Base-by-base conservation (phyloP, 2,329 filamentous ascomycete genomes). In the Karstenula rhodostoma region DNA sequence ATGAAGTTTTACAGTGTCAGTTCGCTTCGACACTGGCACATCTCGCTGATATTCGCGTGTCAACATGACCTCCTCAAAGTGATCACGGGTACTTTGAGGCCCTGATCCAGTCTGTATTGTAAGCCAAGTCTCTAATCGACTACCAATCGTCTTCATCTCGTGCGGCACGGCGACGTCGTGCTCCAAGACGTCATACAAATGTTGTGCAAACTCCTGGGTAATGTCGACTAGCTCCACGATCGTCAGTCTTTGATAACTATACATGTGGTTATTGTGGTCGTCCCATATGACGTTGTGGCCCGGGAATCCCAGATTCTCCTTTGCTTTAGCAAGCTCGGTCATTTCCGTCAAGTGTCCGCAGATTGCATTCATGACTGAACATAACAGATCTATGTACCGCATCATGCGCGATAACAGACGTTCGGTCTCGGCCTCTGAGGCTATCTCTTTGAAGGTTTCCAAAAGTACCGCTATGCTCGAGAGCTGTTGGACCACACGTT, bases 51-150 rank as follows among this genome's bases (percentile, higher is more conserved):
- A 72, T 42, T 73, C 66, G 1, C 70, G 66, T 3, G 66, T 61
- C 32, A 73, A 67, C 44, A 74, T 59, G 0, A 69, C 66, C 54
- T 74, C 70, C 17, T 75, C 69, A 12, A 74, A 61, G 19, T 62
- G 63, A 17, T 67, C 60, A 29, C 60, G 67, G 22, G 54, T 55
- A 27, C 60, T 63, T 59, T 71, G 58, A 1, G 47, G 23, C 19
- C 63, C 58, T 53, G 66, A 51, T 0, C 57, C 64, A 2, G 64
- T 67, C 19, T 66, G 61, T 50, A 67, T 74, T 1, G 56, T 46
- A 42, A 62, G 64, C 57, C 70, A 74, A 23, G 33, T 62, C 12
- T 63, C 60, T 15, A 77, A 54, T 3, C 51, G 61, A 19, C 63
- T 47, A 8, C 72, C 71, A 23, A 72, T 63, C 8, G 57, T 53